These are phyloP conservation scores for Cicer chorassanicum DNA, from an alignment of 306 rosid genomes.

Conservation along the genomic window DNA sequence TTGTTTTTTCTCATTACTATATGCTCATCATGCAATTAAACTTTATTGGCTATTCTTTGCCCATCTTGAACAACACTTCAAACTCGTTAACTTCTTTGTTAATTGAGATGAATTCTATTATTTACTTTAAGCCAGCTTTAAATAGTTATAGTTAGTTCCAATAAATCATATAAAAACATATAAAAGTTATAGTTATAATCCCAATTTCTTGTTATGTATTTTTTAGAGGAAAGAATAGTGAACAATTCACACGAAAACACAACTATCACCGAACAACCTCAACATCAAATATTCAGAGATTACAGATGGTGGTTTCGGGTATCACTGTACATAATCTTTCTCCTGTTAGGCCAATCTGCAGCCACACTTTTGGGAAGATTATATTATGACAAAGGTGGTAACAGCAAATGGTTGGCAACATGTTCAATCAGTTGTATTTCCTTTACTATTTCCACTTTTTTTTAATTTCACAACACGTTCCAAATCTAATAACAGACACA, in stretches of 20 bases:
- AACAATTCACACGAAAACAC: slow-evolving; percentile 22
- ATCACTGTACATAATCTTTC: slow-evolving; percentile 49
- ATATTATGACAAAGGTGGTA: slow-evolving; percentile 69
- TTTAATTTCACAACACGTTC: slow-evolving; percentile 34
- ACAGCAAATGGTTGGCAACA: slow-evolving; percentile 77
- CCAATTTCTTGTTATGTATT: background rate
- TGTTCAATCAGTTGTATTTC: slow-evolving; percentile 75
- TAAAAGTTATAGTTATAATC: background rate
- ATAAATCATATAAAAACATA: background rate
- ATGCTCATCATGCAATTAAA: background rate
- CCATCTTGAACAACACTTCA: no score
- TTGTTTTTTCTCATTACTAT: no score
- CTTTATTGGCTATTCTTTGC: background rate
- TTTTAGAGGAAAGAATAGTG: slow-evolving; percentile 42
- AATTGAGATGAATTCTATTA: slow-evolving; percentile 9
- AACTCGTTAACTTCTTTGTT: no score
- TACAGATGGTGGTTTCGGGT: slow-evolving; percentile 63
- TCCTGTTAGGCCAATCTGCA: slow-evolving; percentile 60
- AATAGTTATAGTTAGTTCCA: background rate
- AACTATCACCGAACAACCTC: slow-evolving; percentile 21
- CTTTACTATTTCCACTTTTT: slow-evolving; percentile 57
- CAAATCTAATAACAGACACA: slow-evolving; percentile 22
- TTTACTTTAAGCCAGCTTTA: background rate
- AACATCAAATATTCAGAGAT: slow-evolving; percentile 28
- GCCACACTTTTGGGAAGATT: slow-evolving; percentile 63